phyloP scores from a whole-genome alignment of 2,329 filamentous ascomycete species.

The Myrmaecium sp. region DNA sequence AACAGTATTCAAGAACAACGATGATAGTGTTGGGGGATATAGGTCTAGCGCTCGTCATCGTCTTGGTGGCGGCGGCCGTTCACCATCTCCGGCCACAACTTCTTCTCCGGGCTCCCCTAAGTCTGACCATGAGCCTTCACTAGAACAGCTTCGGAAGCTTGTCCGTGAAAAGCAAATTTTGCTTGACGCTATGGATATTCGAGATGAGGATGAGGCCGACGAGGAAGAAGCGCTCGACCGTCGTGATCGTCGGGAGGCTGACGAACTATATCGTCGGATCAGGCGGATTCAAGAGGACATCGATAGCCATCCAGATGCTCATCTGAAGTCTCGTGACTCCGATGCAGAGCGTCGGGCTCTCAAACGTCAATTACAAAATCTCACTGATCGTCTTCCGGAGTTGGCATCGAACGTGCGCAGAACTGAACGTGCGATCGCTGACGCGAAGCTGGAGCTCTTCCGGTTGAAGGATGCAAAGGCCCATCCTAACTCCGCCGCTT shows the following conservation, averaged over 20 bases:
- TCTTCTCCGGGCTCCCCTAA: conserved; percentile 36
- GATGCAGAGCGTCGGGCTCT: conserved; percentile 75
- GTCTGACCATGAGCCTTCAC: conserved; percentile 62
- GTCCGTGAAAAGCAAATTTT: conserved; percentile 89
- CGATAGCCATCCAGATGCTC: conserved; percentile 71
- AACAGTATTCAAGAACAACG: conserved; percentile 92
- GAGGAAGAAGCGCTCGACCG: conserved; percentile 86
- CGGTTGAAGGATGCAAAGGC: conserved; percentile 84
- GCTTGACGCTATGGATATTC: conserved; percentile 90
- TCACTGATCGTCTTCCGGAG: conserved; percentile 81
- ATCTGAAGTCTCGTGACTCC: conserved; percentile 44
- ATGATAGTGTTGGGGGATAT: conserved; percentile 72
- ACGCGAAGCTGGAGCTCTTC: conserved; percentile 83
- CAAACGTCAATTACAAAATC: conserved; percentile 73
- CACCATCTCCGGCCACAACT: conserved; percentile 60
- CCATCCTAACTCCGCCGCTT: conserved; percentile 61
- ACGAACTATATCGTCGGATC: conserved; percentile 86
- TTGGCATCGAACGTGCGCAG: conserved; percentile 82
- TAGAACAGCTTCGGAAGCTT: conserved; percentile 83
- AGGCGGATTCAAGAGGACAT: conserved; percentile 88
- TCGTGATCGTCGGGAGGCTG: conserved; percentile 76
- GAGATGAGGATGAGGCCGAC: conserved; percentile 75
- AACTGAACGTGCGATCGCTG: conserved; percentile 82
- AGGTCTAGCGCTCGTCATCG: conserved; percentile 84
- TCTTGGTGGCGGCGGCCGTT: conserved; percentile 49